Conservation (phyloP, 2,329 filamentous ascomycete genomes). For the Paecilomyces dactylethromorphus region DNA sequence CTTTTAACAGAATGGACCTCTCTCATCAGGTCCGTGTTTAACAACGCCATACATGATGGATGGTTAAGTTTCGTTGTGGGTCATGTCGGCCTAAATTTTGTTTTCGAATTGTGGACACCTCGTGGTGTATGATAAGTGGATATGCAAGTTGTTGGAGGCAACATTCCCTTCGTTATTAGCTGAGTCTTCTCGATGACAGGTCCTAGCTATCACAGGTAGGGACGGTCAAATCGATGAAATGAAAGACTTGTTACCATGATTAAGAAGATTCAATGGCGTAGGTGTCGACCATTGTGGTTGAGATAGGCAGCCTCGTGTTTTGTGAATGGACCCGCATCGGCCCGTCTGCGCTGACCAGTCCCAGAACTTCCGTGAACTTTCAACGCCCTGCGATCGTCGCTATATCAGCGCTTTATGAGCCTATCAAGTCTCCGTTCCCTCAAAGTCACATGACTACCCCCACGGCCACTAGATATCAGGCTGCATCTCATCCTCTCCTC, state of each 20-base stretch:
- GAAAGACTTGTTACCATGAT: background rate
- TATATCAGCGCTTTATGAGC: background rate
- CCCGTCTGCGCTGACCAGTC: background rate
- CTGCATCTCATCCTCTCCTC: slow-evolving; percentile 31
- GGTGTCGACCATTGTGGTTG: background rate
- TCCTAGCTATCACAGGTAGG: background rate
- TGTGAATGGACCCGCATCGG: background rate
- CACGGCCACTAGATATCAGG: slow-evolving; percentile 23
- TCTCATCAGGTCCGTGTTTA: background rate
- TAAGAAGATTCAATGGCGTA: background rate
- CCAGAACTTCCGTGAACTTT: background rate
- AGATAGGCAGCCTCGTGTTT: background rate
- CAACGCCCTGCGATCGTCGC: background rate
- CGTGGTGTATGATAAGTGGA: background rate
- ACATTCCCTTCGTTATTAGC: background rate
- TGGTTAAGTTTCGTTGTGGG: background rate
- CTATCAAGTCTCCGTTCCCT: background rate
- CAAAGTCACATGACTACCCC: slow-evolving; percentile 10
- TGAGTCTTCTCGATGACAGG: background rate
- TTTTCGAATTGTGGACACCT: background rate
- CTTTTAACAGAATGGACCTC: background rate
- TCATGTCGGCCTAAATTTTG: background rate
- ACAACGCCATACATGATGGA: background rate
- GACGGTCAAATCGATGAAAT: background rate
- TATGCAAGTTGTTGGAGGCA: background rate